Conservation (phyloP, 768 basidiomycete species). For the Suillus lakei region DNA sequence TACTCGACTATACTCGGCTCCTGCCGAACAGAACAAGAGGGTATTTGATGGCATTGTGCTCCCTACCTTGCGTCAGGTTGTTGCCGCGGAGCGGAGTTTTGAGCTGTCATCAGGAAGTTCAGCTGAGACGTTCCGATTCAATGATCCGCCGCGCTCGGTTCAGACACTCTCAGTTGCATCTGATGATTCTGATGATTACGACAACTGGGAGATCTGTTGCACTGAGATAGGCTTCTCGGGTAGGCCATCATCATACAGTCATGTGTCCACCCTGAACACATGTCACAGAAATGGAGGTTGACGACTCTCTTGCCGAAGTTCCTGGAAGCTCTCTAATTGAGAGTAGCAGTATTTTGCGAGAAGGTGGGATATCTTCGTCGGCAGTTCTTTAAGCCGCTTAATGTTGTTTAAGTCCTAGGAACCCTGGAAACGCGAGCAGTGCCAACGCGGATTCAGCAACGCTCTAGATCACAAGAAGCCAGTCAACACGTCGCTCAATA, state of each 20-base stretch:
- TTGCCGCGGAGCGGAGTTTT: conserved; percentile 16
- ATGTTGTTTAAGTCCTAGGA: neutral
- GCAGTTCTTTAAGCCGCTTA: neutral
- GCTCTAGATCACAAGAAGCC: conserved; percentile 16
- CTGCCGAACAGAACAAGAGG: conserved; percentile 17
- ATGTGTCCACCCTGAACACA: neutral
- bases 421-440: conserved; percentile 5
- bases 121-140: neutral
- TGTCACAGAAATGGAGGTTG: conserved; percentile 26
- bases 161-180: conserved; percentile 13
- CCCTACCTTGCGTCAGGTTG: conserved; percentile 25
- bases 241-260: conserved; percentile 5
- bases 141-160: conserved; percentile 2
- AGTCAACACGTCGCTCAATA: conserved; percentile 11
- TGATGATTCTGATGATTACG: conserved; percentile 31
- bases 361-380: neutral
- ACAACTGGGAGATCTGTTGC: conserved; percentile 34
- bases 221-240: conserved; percentile 26
- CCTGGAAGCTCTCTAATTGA: conserved; percentile 15
- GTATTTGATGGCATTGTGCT: conserved; percentile 38
- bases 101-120: neutral
- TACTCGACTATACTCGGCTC: conserved; percentile 28
- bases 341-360: neutral
- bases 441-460: neutral
- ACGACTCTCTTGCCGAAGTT: conserved; percentile 22